phyloP scores from a whole-genome alignment of 192 early-diverging fungal species.

The Blastocladiella britannica region DNA sequence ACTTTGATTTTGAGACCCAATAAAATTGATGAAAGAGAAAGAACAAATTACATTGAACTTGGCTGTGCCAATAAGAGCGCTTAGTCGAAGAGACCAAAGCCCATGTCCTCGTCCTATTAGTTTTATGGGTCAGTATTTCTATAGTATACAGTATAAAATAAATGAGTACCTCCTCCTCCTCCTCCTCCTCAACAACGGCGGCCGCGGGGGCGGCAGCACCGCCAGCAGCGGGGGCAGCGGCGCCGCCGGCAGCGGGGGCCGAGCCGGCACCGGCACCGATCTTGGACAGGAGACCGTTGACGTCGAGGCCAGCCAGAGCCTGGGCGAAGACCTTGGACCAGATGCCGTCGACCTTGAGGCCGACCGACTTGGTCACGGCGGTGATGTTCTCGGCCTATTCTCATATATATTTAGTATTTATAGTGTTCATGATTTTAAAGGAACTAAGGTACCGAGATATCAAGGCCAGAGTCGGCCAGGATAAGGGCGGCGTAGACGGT shows the following conservation, averaged over 20 bases:
- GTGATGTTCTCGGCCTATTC: conserved; percentile 2
- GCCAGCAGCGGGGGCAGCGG: neutral
- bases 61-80: too few species aligned
- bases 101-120: neutral
- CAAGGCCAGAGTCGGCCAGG: neutral
- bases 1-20: too few species aligned
- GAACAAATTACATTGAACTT: too few species aligned
- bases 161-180: conserved; percentile 1
- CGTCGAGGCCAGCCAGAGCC: conserved; percentile 2
- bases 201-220: neutral
- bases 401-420: too few species aligned
- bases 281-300: conserved; percentile 3
- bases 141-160: too few species aligned
- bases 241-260: neutral
- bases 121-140: too few species aligned
- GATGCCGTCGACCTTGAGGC: conserved; percentile 3
- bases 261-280: neutral
- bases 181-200: neutral
- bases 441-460: neutral
- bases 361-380: neutral
- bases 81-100: conserved; percentile 1
- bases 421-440: too few species aligned
- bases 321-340: conserved; percentile 4
- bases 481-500: neutral
- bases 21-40: too few species aligned